Percentiles rank a stretch among this genome's conserved stretches.
Conservation (phyloP, 2,329 filamentous ascomycete species). For the Botrytis medusae region DNA sequence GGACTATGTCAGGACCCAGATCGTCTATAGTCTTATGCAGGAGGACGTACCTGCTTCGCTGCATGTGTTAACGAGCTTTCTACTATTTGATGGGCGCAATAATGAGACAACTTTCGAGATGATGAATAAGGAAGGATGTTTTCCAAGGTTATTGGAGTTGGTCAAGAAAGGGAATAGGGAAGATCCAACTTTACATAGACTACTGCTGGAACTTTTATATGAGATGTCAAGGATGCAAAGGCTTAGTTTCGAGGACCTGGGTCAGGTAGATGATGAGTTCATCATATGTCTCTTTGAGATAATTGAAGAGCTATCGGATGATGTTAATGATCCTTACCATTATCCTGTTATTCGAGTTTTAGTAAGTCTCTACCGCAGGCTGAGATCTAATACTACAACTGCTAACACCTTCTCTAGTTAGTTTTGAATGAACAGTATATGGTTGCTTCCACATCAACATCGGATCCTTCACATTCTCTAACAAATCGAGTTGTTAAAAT, state of each 20-base stretch:
- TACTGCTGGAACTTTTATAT: slow-evolving; percentile 86
- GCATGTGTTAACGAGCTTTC: slow-evolving; percentile 77
- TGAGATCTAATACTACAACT: neutral
- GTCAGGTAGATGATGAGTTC: slow-evolving; percentile 77
- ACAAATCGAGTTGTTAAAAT: slow-evolving; percentile 95
- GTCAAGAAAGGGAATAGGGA: slow-evolving; percentile 64
- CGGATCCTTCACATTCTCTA: slow-evolving; percentile 49
- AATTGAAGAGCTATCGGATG: slow-evolving; percentile 83
- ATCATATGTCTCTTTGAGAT: slow-evolving; percentile 80
- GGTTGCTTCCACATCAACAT: slow-evolving; percentile 60
- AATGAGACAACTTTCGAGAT: slow-evolving; percentile 78
- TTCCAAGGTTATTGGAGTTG: slow-evolving; percentile 78
- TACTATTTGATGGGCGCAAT: slow-evolving; percentile 81
- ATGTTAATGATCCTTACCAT: slow-evolving; percentile 89
- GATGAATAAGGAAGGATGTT: slow-evolving; percentile 85
- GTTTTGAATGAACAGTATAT: slow-evolving; percentile 99
- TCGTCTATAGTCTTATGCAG: slow-evolving; percentile 86
- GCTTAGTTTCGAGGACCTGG: slow-evolving; percentile 72
- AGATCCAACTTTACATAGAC: slow-evolving; percentile 71
- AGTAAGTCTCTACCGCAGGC: slow-evolving; percentile 51
- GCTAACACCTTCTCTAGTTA: slow-evolving; percentile 56
- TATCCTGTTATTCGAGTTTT: slow-evolving; percentile 92
- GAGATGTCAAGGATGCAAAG: slow-evolving; percentile 94
- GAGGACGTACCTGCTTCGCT: slow-evolving; percentile 82
- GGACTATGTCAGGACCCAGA: slow-evolving; percentile 88